Evolutionary conservation across 257 asterid species (phyloP).

Genomic region (Anisodus tanguticus): DNA sequence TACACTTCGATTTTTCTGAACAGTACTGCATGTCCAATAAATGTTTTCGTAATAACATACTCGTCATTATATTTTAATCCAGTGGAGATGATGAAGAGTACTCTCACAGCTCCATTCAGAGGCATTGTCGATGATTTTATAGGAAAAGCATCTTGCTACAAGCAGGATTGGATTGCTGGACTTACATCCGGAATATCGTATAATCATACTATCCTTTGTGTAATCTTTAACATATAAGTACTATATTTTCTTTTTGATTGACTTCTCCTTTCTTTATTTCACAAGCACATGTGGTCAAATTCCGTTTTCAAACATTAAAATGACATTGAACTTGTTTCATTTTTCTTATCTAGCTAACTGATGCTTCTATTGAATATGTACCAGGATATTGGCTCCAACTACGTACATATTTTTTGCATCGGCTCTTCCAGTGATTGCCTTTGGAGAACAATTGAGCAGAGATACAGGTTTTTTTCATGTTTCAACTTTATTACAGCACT

Average conservation of each 20-base stretch:
- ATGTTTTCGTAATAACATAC: neutral
- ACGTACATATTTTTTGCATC: constrained; percentile 63
- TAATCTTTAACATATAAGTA: neutral
- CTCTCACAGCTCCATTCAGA: constrained; percentile 39
- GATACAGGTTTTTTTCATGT: constrained; percentile 49
- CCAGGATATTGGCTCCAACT: constrained; percentile 67
- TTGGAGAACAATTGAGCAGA: constrained; percentile 63
- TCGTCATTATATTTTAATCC: neutral
- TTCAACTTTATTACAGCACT: neutral
- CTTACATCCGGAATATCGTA: constrained; percentile 48
- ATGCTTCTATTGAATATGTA: neutral
- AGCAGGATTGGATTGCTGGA: constrained; percentile 59
- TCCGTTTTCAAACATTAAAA: neutral
- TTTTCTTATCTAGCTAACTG: neutral
- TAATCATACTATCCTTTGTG: neutral
- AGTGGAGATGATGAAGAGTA: neutral
- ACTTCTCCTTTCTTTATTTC: neutral
- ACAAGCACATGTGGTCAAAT: neutral
- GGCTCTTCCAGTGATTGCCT: constrained; percentile 72
- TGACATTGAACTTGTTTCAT: neutral
- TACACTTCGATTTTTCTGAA: neutral
- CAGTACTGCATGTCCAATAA: neutral
- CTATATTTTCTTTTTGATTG: neutral
- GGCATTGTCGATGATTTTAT: constrained; percentile 49
- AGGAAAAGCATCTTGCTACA: constrained; percentile 54